Evolutionary conservation across 495 filamentous ascomycete genomes (phyloP), one percentile per base, ranked within the genome.

Genomic region (Penicillium coffeae): DNA sequence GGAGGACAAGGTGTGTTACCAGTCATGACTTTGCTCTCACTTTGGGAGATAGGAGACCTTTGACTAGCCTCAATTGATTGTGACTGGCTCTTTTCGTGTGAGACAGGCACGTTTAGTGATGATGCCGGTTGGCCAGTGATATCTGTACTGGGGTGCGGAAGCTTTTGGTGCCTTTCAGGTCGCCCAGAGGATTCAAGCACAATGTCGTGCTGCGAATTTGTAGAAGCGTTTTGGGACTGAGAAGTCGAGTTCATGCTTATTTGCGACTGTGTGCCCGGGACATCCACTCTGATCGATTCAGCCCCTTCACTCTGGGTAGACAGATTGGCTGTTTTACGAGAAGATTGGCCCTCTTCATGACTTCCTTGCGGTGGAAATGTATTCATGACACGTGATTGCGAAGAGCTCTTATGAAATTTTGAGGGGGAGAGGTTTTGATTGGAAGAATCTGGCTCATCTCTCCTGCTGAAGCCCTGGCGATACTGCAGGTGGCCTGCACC

Each of bases 331-430:
- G 25, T 47, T 22, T 51, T 47, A 35, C 63, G 54, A 27, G 62
- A 66, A 10, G 55, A 38, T 8, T 49, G 34, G 25, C 43, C 63
- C 51, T 48, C 61, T 44, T 47, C 50, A 20, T 54, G 56, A 39
- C 22, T 60, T 21, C 50, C 57, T 55, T 51, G 42, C 40, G 47
- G 65, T 8, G 44, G 52, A 39, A 61, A 64, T 20, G 63, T 65
- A 47, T 71, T 58, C 39, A 68, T 44, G 38, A 76, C 53, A 15
- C 64, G 62, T 21, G 68, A 69, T 35, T 69, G 63, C 22, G 70
- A 72, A 2, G 68, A 72, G 13, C 57, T 63, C 39, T 71, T 70
- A 43, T 49, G 50, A n/a, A 34, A 54, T 10, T 59, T 42, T n/a
- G 68, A 61, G 5, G 65, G 66, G 21, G 21, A 39, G 8, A 50